Evolutionary conservation across 2,329 filamentous ascomycete genomes (phyloP), one percentile per base, ranked within the genome.

Genomic region (Ophiocordyceps sinensis): DNA sequence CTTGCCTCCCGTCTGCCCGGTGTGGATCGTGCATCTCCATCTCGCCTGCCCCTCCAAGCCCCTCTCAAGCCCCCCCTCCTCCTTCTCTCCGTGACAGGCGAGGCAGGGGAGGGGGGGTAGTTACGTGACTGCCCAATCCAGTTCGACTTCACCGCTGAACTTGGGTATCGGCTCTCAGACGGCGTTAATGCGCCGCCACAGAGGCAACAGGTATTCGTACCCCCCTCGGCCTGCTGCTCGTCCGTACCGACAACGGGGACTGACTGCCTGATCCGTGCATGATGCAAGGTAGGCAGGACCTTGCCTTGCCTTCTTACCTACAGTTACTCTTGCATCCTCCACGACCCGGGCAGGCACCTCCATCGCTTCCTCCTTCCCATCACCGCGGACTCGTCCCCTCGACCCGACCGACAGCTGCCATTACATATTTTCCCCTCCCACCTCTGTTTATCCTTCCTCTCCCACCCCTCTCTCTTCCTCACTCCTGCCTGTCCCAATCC

Each of bases 11-110:
- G 37, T 30, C 30, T 39, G 35, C n/a, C 36, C 26, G 29, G 37
- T 40, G 31, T 36, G 39, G n/a, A 40, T 28, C 39, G 39, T 29
- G 7, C 38, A 40, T 35, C 29, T 26, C 38, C 38, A 40, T 40
- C 38, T 40, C 39, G 39, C 30, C 39, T 40, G 39, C 39, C 31
- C 6, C 11, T 37, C 15, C 23, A 28, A 5, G 23, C 32, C 32
- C 32, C 17, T 15, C n/a, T 35, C 32, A 14, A 35, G 15, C n/a
- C 14, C 14, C 32, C 32, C 32, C 15, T 35, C 32, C 15, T 35
- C 12, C 14, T 15, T 14, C 32, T 10, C 17, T 35, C 32, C 32
- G 14, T 15, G 26, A 29, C 23, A 38, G 23, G 32, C 14, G 9
- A 15, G 14, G 9, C 12, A 14, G 34, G 39, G 23, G 9, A 14